A percentile compares a stretch with the other conserved stretches of the same genome.
These are phyloP conservation scores for Cryptococcus deneoformans DNA, from an alignment of 1,284 basidiomycete genomes.

Conservation along the genomic window DNA sequence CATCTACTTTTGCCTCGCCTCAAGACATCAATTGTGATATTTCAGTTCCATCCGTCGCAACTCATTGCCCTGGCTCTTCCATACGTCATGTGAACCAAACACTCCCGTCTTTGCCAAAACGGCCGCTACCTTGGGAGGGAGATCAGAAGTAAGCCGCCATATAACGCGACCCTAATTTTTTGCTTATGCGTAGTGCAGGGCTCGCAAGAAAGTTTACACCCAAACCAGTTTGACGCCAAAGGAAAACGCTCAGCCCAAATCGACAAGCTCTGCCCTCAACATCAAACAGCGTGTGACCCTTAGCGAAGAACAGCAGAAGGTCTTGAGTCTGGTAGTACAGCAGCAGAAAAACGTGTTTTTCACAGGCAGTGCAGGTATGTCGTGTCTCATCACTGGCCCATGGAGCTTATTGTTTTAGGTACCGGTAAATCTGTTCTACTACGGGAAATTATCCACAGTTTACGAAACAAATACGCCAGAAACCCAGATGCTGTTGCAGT, in stretches of 20 bases:
- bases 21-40: not conserved
- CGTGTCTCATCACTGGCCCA: not conserved
- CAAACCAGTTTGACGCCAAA: not conserved
- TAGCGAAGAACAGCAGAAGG: slow-evolving; percentile 78
- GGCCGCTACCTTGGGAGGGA: slow-evolving; percentile 41
- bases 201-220: not conserved
- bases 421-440: slow-evolving; percentile 94
- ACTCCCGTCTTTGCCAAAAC: slow-evolving; percentile 15
- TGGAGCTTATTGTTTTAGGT: slow-evolving; percentile 53
- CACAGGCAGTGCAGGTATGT: slow-evolving; percentile 90
- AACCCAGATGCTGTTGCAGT: slow-evolving; percentile 66
- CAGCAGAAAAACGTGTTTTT: slow-evolving; percentile 84
- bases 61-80: no score
- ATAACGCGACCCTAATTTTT: not conserved
- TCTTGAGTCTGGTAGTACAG: slow-evolving; percentile 67
- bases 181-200: not conserved
- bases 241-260: not conserved
- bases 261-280: slow-evolving; percentile 21
- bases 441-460: slow-evolving; percentile 74
- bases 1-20: not conserved
- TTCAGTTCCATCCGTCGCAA: not conserved
- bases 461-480: slow-evolving; percentile 55
- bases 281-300: slow-evolving; percentile 55
- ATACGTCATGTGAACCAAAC: not conserved
- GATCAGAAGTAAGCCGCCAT: slow-evolving; percentile 24